These are phyloP conservation scores for Cercospora brassicicola DNA, from an alignment of 2,329 filamentous ascomycete species.

Conservation along the genomic window DNA sequence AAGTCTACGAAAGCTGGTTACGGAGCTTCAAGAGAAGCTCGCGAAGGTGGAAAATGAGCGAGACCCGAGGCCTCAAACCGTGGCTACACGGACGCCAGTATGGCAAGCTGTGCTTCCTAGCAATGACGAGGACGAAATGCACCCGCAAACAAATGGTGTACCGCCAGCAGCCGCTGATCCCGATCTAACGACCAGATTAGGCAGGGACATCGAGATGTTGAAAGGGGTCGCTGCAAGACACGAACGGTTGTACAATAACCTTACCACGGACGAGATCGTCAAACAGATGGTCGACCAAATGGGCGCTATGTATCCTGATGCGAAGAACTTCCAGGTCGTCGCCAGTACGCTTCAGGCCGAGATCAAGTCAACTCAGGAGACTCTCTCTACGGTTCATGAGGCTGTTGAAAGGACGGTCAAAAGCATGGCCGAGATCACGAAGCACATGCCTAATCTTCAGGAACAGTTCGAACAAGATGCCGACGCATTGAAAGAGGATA, in stretches of 20 bases:
- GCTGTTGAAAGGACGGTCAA: not conserved
- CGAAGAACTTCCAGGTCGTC: slow-evolving; percentile 2
- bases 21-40: not conserved
- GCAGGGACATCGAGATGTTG: slow-evolving; percentile 6
- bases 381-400: not conserved
- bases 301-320: slow-evolving; percentile 14
- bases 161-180: not conserved
- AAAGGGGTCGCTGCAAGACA: not conserved
- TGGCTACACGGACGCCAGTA: not conserved
- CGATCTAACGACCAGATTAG: not conserved
- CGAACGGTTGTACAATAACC: slow-evolving; percentile 11
- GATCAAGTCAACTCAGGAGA: not conserved
- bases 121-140: not conserved
- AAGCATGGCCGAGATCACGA: not conserved
- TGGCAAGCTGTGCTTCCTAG: slow-evolving; percentile 7
- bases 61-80: not conserved
- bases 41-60: not conserved
- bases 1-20: not conserved
- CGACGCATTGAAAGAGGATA: not conserved
- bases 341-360: not conserved
- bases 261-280: slow-evolving; percentile 17
- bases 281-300: slow-evolving; percentile 17
- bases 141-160: not conserved
- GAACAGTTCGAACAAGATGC: not conserved
- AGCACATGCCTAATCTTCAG: not conserved